Evolutionary conservation across 2,329 filamentous ascomycete genomes (phyloP), one percentile per base, ranked within the genome.

Genomic region (Aspergillus fumigatiaffinis): DNA sequence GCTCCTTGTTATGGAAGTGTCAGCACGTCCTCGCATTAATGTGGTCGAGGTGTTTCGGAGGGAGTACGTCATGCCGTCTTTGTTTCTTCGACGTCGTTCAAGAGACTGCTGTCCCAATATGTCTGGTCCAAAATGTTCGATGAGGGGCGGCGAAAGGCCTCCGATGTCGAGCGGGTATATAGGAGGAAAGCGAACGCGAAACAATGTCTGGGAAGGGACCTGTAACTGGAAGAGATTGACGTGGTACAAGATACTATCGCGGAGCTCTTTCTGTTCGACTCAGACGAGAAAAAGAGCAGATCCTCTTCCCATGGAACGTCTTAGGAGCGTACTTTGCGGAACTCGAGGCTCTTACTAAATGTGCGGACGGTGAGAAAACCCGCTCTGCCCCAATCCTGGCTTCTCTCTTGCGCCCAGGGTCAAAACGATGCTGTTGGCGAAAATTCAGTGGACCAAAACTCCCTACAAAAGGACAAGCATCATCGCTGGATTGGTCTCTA

Each of bases 1-100:
- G 60, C 73, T 73, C 63, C 78, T 79, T 62, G 52, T 54, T 52
- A 62, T 38, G 53, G 54, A 54, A 60, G 57, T 23, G 64, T 75
- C 59, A 75, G 71, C 52, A 53, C 44, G 23, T 59, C 46, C 61
- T 60, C 52, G 47, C 42, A 53, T 51, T 49, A 26, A 50, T 47
- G 26, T 55, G 44, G 47, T 56, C 48, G 41, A 20, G 44, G 52
- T 54, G 41, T 50, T 54, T 49, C 56, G 60, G 59, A 57, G 49
- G 56, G 41, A 54, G 63, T 71, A 73, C 70, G 68, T 69, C 68
- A 72, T 74, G 56, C 48, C 69, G 57, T 49, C 52, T 57, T 52
- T 29, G 17, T 42, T 35, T 21, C 49, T 49, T 47, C 28, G 12
- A 23, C 7, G 14, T 28, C 42, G 14, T 48, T 25, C 50, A 17